Evolutionary conservation across 352 stramenopile species (phyloP).

Genomic region (Phytophthora europaea): DNA sequence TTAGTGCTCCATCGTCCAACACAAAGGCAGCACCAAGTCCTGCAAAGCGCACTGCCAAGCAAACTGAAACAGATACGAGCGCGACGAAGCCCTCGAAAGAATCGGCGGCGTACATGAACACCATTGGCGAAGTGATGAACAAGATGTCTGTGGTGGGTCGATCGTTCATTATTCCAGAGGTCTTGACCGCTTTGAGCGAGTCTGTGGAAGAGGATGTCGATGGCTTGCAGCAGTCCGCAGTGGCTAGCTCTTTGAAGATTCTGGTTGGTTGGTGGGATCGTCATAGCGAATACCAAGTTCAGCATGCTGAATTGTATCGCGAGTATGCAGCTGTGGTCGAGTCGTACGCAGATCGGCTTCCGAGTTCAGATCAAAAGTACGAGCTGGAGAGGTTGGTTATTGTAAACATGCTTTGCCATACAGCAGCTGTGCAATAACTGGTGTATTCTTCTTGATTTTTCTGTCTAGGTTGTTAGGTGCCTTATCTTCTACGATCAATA

Average conservation of each 20-base stretch:
- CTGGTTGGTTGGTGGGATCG: constrained; percentile 1
- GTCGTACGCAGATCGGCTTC: background rate
- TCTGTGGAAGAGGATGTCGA: background rate
- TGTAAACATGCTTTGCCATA: background rate
- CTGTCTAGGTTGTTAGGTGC: background rate
- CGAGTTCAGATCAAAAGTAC: background rate
- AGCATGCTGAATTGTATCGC: constrained; percentile 6
- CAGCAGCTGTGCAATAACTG: background rate
- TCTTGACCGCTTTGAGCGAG: background rate
- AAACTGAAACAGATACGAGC: background rate
- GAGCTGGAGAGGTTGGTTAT: background rate
- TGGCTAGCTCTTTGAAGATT: constrained; percentile 1
- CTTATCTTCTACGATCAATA: background rate
- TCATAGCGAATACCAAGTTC: background rate
- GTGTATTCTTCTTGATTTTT: background rate
- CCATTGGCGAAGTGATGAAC: background rate
- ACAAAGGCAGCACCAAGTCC: background rate
- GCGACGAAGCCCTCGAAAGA: background rate
- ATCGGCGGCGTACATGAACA: background rate
- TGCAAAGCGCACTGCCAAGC: background rate
- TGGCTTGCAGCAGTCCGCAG: background rate
- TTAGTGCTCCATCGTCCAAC: background rate
- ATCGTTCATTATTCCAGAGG: background rate
- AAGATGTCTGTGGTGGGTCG: background rate
- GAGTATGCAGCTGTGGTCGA: background rate